phyloP scores from a whole-genome alignment of 495 filamentous ascomycete species.

The Mycothermus thermophilus region DNA sequence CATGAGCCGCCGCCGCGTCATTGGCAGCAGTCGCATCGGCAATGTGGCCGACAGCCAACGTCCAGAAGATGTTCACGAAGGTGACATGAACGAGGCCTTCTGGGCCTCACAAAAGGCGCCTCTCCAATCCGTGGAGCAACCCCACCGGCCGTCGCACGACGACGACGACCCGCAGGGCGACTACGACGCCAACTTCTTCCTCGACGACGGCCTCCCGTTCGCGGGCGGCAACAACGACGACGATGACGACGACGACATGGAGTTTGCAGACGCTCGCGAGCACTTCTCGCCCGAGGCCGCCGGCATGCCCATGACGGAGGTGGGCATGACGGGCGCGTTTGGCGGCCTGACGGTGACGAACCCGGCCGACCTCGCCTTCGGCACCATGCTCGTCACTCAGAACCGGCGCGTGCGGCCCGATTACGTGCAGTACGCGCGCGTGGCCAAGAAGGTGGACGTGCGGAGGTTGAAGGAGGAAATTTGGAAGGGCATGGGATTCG shows the following conservation, averaged over 20 bases:
- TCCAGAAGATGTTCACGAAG: constrained; percentile 44
- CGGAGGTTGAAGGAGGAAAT: constrained; percentile 87
- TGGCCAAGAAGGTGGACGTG: constrained; percentile 99
- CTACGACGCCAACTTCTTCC: constrained; percentile 97
- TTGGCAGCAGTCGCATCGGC: constrained; percentile 18
- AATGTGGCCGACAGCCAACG: constrained; percentile 19
- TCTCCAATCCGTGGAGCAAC: constrained; percentile 9
- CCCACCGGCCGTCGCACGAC: constrained; percentile 12
- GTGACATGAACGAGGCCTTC: constrained; percentile 85
- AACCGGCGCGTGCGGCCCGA: constrained; percentile 70
- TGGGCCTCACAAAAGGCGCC: constrained; percentile 72
- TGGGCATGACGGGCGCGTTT: constrained; percentile 34
- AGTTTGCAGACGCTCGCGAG: constrained; percentile 85
- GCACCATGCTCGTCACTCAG: constrained; percentile 86
- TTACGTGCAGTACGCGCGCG: constrained; percentile 90
- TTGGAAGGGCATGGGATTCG: constrained; percentile 76
- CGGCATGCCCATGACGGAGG: constrained; percentile 33
- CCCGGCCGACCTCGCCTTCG: constrained; percentile 54
- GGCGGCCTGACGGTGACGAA: constrained; percentile 37
- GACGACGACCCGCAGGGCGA: constrained; percentile 44
- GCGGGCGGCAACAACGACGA: constrained; percentile 51
- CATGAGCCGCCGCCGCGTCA: constrained; percentile 39
- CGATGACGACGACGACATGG: constrained; percentile 58
- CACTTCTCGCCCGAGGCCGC: constrained; percentile 63
- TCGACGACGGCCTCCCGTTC: constrained; percentile 77